A percentile compares a stretch with the other conserved stretches of the same genome.
Conservation (phyloP, 2,329 filamentous ascomycete species). For the Metarhizium album region DNA sequence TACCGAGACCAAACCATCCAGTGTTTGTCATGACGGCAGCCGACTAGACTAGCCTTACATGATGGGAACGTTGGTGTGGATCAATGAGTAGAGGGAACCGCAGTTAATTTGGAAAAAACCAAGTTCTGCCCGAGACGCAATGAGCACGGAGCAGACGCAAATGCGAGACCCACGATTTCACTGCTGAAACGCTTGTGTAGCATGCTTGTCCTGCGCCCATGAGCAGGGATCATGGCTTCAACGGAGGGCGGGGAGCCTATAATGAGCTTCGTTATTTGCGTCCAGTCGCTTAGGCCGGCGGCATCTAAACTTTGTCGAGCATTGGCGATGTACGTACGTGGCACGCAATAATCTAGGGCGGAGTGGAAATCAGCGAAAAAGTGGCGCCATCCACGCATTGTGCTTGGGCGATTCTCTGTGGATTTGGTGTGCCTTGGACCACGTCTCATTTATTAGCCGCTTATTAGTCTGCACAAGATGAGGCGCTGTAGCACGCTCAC, state of each 20-base stretch:
- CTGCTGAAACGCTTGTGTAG: neutral
- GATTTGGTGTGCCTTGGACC: neutral
- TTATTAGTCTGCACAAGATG: too few species aligned
- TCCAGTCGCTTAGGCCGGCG: neutral
- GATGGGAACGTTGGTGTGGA: too few species aligned
- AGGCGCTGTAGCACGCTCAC: too few species aligned
- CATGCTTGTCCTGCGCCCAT: neutral
- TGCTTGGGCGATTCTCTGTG: neutral
- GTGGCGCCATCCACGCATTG: neutral
- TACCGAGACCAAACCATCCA: too few species aligned
- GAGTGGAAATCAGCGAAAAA: neutral
- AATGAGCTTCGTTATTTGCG: neutral
- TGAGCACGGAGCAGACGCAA: neutral
- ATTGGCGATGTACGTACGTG: neutral
- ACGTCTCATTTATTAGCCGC: neutral
- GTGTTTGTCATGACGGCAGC: too few species aligned
- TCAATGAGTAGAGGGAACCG: too few species aligned
- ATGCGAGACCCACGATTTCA: neutral
- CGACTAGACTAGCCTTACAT: too few species aligned
- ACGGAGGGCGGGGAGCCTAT: constrained; percentile 1
- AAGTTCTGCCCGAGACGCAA: too few species aligned
- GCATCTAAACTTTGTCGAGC: neutral
- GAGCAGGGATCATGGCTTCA: neutral
- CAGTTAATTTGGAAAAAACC: too few species aligned
- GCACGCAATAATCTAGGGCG: neutral